Conservation (phyloP, 306 rosid species). For the Malus sieversii region DNA sequence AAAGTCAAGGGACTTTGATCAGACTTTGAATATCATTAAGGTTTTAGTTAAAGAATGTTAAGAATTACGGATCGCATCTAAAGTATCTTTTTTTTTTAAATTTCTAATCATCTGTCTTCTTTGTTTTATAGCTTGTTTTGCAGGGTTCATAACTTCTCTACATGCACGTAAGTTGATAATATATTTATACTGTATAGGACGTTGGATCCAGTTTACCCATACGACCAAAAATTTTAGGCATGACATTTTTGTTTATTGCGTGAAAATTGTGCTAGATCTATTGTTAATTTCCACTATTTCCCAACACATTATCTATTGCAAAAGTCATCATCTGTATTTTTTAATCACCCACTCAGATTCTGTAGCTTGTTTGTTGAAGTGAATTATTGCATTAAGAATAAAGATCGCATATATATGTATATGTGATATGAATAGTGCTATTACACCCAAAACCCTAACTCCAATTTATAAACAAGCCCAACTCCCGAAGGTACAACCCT, state of each 20-base stretch:
- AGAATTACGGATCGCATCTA: too few relatives aligned
- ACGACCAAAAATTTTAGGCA: too few relatives aligned
- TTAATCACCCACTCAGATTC: background rate
- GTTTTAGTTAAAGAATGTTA: too few relatives aligned
- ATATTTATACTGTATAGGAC: too few relatives aligned
- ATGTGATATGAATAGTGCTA: background rate
- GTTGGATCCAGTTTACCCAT: background rate
- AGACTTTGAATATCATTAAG: too few relatives aligned
- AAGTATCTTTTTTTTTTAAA: too few relatives aligned
- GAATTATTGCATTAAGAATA: background rate
- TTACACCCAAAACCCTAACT: slow-evolving; percentile 24
- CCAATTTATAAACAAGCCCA: background rate
- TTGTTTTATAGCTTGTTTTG: too few relatives aligned
- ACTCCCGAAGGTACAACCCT: slow-evolving; percentile 50
- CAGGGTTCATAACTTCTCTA: background rate
- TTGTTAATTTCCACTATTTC: background rate
- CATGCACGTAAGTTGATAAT: background rate
- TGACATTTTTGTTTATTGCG: background rate
- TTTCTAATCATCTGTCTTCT: background rate
- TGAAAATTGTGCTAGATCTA: background rate
- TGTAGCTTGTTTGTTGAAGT: background rate
- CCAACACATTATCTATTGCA: background rate
- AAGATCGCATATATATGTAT: background rate
- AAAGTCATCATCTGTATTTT: background rate
- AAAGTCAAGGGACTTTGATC: too few relatives aligned